Percentiles rank a stretch among this genome's conserved stretches.
These are phyloP conservation scores for Opeltia flavorubescens DNA, from an alignment of 495 filamentous ascomycete genomes.

Conservation along the genomic window DNA sequence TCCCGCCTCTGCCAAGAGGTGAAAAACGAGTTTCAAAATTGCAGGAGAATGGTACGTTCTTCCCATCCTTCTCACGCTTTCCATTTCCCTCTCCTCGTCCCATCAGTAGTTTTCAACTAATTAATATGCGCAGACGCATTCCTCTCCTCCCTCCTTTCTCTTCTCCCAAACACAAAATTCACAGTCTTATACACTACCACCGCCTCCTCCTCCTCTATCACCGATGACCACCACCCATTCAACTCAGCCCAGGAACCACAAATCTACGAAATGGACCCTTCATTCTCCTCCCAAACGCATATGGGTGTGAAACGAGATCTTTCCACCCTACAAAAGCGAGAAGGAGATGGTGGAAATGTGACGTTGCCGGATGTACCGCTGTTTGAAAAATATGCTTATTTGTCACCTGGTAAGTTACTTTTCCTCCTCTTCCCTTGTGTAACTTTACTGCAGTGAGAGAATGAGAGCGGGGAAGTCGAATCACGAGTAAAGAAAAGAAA, in stretches of 20 bases:
- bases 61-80: not conserved
- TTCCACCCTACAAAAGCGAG: slow-evolving; percentile 18
- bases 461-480: too few species aligned
- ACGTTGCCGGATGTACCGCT: slow-evolving; percentile 38
- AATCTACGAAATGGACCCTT: slow-evolving; percentile 37
- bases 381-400: slow-evolving; percentile 85
- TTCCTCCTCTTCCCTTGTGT: not conserved
- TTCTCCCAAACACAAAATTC: slow-evolving; percentile 40
- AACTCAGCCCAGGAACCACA: slow-evolving; percentile 17
- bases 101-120: too few species aligned
- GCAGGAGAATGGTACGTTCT: slow-evolving; percentile 31
- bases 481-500: too few species aligned
- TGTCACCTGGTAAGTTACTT: slow-evolving; percentile 48
- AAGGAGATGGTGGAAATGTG: slow-evolving; percentile 17
- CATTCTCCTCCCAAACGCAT: slow-evolving; percentile 33
- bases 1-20: slow-evolving; percentile 31
- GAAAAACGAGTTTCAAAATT: slow-evolving; percentile 29
- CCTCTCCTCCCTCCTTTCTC: slow-evolving; percentile 40
- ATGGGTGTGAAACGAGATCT: slow-evolving; percentile 47
- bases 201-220: slow-evolving; percentile 2
- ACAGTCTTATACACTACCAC: slow-evolving; percentile 51
- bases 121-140: slow-evolving; percentile 53
- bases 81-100: not conserved
- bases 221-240: not conserved
- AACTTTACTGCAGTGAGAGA: too few species aligned